phyloP scores from a whole-genome alignment of 805 yeast species.

The Komagataella phaffii region DNA sequence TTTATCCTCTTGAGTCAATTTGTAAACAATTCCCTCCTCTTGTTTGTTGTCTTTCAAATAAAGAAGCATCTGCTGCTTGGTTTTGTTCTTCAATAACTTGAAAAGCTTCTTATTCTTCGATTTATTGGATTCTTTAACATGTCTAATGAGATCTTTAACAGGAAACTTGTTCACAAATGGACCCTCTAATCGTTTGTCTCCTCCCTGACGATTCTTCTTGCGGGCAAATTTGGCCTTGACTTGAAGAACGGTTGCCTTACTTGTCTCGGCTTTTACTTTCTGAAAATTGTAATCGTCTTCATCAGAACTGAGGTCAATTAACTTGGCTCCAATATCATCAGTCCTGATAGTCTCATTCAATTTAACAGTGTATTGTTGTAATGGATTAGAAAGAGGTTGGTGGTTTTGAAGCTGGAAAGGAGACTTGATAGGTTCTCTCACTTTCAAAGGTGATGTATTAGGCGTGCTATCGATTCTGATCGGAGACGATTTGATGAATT shows the following conservation, averaged over 20 bases:
- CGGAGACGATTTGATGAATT: background rate
- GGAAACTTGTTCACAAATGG: background rate
- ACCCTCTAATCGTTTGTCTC: background rate
- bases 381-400: background rate
- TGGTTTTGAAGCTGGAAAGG: background rate
- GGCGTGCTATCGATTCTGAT: background rate
- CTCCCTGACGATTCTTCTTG: background rate
- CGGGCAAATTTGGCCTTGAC: conserved; percentile 5
- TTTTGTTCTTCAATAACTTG: background rate
- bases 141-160: background rate
- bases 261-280: conserved; percentile 3
- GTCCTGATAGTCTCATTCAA: background rate
- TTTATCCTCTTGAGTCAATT: conserved; percentile 3
- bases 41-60: background rate
- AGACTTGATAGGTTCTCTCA: background rate
- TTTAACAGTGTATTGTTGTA: background rate
- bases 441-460: background rate
- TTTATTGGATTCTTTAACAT: background rate
- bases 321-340: background rate
- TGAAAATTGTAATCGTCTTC: conserved; percentile 4
- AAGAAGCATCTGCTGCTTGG: conserved; percentile 1
- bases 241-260: conserved; percentile 6
- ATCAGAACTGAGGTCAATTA: conserved; percentile 6
- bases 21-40: background rate
- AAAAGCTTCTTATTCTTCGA: background rate